These are phyloP conservation scores for Penicillium griseofulvum DNA, from an alignment of 2,329 filamentous ascomycete genomes.

Conservation along the genomic window DNA sequence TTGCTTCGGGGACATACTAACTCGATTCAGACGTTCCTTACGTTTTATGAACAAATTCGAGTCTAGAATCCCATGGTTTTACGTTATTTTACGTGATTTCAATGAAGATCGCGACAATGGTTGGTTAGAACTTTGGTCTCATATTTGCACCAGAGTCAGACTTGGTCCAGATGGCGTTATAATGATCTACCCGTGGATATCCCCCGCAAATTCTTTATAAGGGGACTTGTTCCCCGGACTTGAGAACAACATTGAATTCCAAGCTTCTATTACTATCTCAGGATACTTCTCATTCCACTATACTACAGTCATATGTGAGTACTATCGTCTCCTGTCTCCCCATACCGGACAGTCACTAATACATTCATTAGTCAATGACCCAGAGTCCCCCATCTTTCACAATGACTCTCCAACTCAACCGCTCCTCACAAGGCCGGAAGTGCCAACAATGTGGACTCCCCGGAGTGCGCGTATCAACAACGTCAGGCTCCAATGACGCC, in stretches of 20 bases:
- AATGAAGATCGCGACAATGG: neutral
- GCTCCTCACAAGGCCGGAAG: neutral
- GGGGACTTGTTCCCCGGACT: neutral
- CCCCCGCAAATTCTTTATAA: slow-evolving; percentile 1
- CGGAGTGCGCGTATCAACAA: neutral
- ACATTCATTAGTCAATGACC: neutral
- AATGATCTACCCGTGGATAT: neutral
- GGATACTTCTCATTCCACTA: neutral
- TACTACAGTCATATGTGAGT: neutral
- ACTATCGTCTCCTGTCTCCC: neutral
- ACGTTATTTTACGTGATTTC: neutral
- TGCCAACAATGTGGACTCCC: neutral
- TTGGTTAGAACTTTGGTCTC: neutral
- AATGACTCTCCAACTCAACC: neutral
- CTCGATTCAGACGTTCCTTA: neutral
- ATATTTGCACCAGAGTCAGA: neutral
- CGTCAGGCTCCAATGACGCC: neutral
- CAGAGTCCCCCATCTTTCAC: neutral
- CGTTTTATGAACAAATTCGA: neutral
- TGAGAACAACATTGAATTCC: neutral
- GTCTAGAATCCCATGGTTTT: neutral
- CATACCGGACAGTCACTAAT: neutral
- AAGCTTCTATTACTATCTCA: neutral
- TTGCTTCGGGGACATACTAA: neutral
- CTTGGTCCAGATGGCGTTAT: neutral